These are phyloP conservation scores for Kluyveromyces sp. DNA, from an alignment of 1,139 yeast species.

Conservation along the genomic window DNA sequence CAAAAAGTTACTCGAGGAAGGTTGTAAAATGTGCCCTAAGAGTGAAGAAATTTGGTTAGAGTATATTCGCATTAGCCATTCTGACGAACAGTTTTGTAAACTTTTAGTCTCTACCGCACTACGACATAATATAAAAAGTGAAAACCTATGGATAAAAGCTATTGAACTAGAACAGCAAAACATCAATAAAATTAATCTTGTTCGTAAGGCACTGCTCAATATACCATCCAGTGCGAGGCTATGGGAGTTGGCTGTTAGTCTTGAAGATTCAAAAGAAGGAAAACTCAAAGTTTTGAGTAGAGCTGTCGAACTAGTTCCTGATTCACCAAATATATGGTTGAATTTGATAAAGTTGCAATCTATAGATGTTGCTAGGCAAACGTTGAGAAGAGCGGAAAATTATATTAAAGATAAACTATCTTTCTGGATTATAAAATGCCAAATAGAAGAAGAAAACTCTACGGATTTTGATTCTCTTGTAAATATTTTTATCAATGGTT, in stretches of 20 bases:
- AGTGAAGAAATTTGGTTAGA: slow-evolving; percentile 81
- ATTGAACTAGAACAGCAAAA: slow-evolving; percentile 53
- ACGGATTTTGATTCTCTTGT: slow-evolving; percentile 37
- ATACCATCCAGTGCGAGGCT: slow-evolving; percentile 40
- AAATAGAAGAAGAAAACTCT: slow-evolving; percentile 55
- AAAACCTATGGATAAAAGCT: slow-evolving; percentile 67
- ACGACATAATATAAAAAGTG: slow-evolving; percentile 45
- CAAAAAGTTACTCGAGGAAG: slow-evolving; percentile 54
- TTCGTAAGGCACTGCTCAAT: slow-evolving; percentile 53
- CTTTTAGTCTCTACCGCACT: slow-evolving; percentile 62
- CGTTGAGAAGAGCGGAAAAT: slow-evolving; percentile 47
- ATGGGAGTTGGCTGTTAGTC: slow-evolving; percentile 48
- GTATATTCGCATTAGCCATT: slow-evolving; percentile 55
- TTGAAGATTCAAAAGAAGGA: slow-evolving; percentile 43
- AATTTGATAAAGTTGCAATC: slow-evolving; percentile 39
- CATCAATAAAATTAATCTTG: slow-evolving; percentile 44
- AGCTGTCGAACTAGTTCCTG: slow-evolving; percentile 65
- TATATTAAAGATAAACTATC: not conserved
- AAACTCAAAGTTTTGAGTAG: slow-evolving; percentile 50
- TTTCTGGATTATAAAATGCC: slow-evolving; percentile 45
- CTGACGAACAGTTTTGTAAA: slow-evolving; percentile 41
- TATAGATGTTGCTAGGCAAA: slow-evolving; percentile 41
- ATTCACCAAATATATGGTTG: slow-evolving; percentile 59
- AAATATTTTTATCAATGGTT: slow-evolving; percentile 46
- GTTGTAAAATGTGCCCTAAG: slow-evolving; percentile 60